Evolutionary conservation across 192 early-diverging fungal genomes (phyloP).

Genomic region (Coemansia guatemalensis): DNA sequence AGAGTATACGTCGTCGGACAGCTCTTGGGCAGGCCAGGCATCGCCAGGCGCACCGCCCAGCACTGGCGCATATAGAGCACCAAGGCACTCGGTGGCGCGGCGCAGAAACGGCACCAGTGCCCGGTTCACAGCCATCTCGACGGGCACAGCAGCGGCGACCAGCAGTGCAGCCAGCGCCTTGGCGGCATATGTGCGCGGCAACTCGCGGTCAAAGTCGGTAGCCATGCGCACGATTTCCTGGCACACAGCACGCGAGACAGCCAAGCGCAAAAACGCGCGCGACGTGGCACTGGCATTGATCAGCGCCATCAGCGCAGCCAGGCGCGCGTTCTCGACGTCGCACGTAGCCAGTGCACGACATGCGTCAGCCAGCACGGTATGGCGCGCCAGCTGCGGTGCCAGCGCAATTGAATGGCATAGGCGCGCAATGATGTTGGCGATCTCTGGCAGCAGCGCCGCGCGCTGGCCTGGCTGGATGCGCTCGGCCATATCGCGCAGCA

Average conservation of each 20-base stretch:
- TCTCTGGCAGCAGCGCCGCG: slow-evolving; percentile 32
- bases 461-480: slow-evolving; percentile 9
- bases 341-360: slow-evolving; percentile 19
- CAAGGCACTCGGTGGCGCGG: not conserved
- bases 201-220: slow-evolving; percentile 17
- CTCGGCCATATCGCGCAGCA: slow-evolving; percentile 13
- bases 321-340: slow-evolving; percentile 23
- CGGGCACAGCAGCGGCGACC: slow-evolving; percentile 4
- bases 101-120: slow-evolving; percentile 16
- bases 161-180: slow-evolving; percentile 37
- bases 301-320: slow-evolving; percentile 26
- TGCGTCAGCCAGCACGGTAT: slow-evolving; percentile 17
- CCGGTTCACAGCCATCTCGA: not conserved
- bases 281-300: slow-evolving; percentile 38
- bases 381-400: slow-evolving; percentile 16
- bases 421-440: slow-evolving; percentile 33
- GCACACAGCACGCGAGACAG: slow-evolving; percentile 3
- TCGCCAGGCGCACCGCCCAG: not conserved
- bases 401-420: slow-evolving; percentile 32
- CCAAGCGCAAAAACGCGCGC: slow-evolving; percentile 22
- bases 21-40: not conserved
- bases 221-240: slow-evolving; percentile 11
- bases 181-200: slow-evolving; percentile 22
- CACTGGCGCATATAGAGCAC: not conserved
- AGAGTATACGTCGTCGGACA: not conserved